Percentiles rank a stretch among this genome's conserved stretches.
These are phyloP conservation scores for Eremochloa ophiuroides DNA, from an alignment of 176 grass and related monocot species.

Conservation along the genomic window DNA sequence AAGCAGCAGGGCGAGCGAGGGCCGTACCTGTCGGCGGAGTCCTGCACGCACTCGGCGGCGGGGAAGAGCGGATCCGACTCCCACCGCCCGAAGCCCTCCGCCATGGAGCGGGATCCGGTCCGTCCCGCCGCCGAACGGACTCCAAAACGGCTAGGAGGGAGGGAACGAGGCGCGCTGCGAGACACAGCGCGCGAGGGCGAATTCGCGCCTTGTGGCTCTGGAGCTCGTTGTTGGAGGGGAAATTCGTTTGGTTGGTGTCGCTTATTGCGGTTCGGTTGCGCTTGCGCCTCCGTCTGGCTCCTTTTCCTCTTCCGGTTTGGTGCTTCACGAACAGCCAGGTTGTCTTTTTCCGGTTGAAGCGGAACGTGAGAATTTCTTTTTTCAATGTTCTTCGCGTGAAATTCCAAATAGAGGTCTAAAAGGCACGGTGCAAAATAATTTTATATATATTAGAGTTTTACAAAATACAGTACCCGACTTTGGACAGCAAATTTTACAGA, in stretches of 20 bases:
- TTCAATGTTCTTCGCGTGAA: neutral
- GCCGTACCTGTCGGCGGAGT: slow-evolving; percentile 80
- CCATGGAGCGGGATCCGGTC: slow-evolving; percentile 44
- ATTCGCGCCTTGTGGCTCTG: neutral
- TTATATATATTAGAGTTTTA: too few species aligned
- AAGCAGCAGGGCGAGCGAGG: neutral
- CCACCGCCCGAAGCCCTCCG: slow-evolving; percentile 76
- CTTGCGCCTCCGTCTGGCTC: too few species aligned
- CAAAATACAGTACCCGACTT: too few species aligned
- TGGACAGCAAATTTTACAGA: too few species aligned
- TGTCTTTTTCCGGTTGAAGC: neutral
- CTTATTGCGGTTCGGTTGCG: slow-evolving; percentile 6
- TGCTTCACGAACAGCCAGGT: neutral
- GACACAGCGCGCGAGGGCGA: neutral
- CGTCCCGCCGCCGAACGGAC: neutral
- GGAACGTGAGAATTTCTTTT: neutral
- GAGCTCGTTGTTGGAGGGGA: slow-evolving; percentile 9
- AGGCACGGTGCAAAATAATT: too few species aligned
- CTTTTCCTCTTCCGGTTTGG: neutral
- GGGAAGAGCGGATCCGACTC: slow-evolving; percentile 88
- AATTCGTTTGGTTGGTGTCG: slow-evolving; percentile 17
- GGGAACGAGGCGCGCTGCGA: neutral
- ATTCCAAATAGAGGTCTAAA: too few species aligned
- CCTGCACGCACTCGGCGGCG: slow-evolving; percentile 82
- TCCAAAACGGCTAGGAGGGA: neutral